Conservation (phyloP, 345 rosid species). For the Syzygium jambos region DNA sequence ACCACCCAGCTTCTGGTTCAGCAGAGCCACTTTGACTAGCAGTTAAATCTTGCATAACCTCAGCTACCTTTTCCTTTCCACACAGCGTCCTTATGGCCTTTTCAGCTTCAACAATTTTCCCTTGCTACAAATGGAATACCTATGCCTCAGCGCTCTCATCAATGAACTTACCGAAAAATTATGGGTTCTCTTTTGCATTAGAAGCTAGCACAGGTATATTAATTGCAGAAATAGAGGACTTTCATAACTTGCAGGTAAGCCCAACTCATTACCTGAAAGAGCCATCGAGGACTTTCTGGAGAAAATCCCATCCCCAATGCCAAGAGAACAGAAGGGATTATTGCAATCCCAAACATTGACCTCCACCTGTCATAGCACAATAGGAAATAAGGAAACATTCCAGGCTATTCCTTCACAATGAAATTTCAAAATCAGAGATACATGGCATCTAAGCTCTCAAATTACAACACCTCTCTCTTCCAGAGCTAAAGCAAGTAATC, state of each 20-base stretch:
- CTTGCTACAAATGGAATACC: conserved; percentile 51
- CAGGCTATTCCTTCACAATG: neutral
- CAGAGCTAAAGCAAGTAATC: neutral
- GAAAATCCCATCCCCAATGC: conserved; percentile 86
- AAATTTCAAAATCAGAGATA: neutral
- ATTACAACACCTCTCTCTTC: neutral
- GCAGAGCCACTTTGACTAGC: conserved; percentile 61
- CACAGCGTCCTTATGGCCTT: conserved; percentile 66
- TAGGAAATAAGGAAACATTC: neutral
- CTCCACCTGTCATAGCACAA: conserved; percentile 68
- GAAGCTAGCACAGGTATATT: neutral
- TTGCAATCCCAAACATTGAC: conserved; percentile 88
- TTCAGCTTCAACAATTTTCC: conserved; percentile 72
- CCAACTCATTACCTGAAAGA: conserved; percentile 61
- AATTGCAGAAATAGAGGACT: neutral
- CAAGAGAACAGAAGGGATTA: conserved; percentile 73
- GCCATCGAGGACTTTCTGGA: conserved; percentile 99
- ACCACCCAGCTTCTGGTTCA: conserved; percentile 98
- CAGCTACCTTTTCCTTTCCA: conserved; percentile 90
- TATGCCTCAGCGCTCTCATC: conserved; percentile 2
- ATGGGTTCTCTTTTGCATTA: neutral
- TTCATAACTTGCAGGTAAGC: neutral
- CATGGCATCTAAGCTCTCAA: neutral
- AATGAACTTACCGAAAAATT: neutral
- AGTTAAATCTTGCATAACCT: conserved; percentile 69